Evolutionary conservation across 2,329 filamentous ascomycete genomes (phyloP).

Genomic region (Microsporum audouinii): DNA sequence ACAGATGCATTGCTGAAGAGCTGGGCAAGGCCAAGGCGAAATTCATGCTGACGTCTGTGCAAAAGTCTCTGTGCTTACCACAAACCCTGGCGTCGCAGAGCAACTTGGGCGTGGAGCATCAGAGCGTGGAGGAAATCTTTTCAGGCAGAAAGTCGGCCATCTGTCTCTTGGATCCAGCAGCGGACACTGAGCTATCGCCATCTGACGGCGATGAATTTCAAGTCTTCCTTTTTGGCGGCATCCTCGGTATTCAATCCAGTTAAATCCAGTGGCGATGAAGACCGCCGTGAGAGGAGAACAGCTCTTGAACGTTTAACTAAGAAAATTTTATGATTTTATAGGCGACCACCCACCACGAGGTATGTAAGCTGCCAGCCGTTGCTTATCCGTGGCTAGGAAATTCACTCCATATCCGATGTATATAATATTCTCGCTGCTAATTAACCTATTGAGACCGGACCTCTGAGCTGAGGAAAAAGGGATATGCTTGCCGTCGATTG

Average conservation of each 20-base stretch:
- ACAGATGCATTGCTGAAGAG: conserved; percentile 75
- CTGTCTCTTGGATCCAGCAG: conserved; percentile 81
- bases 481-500: conserved; percentile 74
- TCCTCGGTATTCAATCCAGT: conserved; percentile 54
- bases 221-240: conserved; percentile 89
- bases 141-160: conserved; percentile 59
- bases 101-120: conserved; percentile 58
- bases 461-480: conserved; percentile 87
- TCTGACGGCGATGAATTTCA: conserved; percentile 75
- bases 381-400: not conserved
- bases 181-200: conserved; percentile 67
- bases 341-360: conserved; percentile 89
- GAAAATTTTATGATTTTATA: conserved; percentile 26
- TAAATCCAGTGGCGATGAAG: not conserved
- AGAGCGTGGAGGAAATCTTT: conserved; percentile 76
- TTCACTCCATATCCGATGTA: not conserved
- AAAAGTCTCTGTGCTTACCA: conserved; percentile 50
- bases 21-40: conserved; percentile 53
- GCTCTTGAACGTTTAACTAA: not conserved
- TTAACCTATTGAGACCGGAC: conserved; percentile 58
- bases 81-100: conserved; percentile 49
- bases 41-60: conserved; percentile 76
- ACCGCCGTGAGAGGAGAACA: too few relatives aligned
- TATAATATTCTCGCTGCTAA: not conserved
- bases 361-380: conserved; percentile 34